phyloP scores from a whole-genome alignment of 139 green algal species.

The Nannochloris sp. region DNA sequence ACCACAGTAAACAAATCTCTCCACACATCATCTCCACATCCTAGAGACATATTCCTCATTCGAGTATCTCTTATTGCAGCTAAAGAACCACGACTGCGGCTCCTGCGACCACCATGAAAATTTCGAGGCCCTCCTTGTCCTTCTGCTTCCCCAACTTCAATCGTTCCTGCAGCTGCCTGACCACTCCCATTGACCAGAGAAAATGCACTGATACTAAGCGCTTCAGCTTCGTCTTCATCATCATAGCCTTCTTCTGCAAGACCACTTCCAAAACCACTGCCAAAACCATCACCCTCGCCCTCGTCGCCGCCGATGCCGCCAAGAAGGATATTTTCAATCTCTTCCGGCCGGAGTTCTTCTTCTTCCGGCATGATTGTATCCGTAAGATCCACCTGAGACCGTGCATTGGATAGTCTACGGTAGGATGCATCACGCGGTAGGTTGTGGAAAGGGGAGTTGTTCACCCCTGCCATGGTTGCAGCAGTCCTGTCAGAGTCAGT shows the following conservation, averaged over 20 bases:
- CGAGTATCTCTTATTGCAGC: neutral
- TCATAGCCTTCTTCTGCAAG: neutral
- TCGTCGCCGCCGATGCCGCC: neutral
- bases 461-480: neutral
- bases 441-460: neutral
- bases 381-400: neutral
- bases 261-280: neutral
- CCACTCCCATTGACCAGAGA: no score
- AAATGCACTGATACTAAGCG: no score
- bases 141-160: no score
- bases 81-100: neutral
- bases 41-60: neutral
- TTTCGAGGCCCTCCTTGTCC: neutral
- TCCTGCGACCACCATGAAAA: neutral
- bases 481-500: neutral
- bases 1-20: constrained; percentile 4
- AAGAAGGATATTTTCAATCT: no score
- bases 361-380: constrained; percentile 9
- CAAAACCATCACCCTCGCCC: neutral
- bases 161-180: no score
- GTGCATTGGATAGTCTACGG: neutral
- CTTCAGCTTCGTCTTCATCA: neutral
- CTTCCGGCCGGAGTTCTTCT: neutral
- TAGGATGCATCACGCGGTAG: neutral
- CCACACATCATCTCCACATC: constrained; percentile 6